Evolutionary conservation across 345 rosid genomes (phyloP), one percentile per base, ranked within the genome.

Genomic region (Reutealis trisperma): DNA sequence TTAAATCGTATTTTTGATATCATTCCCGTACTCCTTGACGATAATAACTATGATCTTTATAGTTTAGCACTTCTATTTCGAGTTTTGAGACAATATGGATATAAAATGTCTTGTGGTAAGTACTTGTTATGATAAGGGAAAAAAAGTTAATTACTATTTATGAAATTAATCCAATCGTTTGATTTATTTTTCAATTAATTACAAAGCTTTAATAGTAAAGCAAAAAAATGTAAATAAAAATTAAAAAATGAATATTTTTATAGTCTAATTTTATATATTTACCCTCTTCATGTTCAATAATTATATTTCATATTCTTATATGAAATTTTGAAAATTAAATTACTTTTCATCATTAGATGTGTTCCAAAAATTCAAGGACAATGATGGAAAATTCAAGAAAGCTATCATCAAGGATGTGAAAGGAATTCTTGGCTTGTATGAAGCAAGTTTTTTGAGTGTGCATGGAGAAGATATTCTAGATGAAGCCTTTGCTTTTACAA

Each of bases 341-440:
- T 10, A 2, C 9, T 6, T 10, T 6, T 47, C 47, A 44, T 5
- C 6, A 0, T 18, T 34, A 70, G 73, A 70, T 54, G 73, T 52
- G 24, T 70, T 70, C 59, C 16, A 70, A 1, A 70, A 70, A 19
- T 70, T 51, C 51, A 70, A 70, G 62, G 61, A 27, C 44, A 70
- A 30, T 8, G 8, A 52, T 25, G 73, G 73, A 0, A 27, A 52
- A 14, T 70, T 70, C 62, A 52, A 70, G 42, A 18, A 64, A 14
- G 18, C n/a, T 41, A 30, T 37, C 11, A 15, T 13, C 2, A 37
- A 30, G 0, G 68, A 64, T 30, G n/a, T 64, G 9, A 34, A 13
- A 10, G 68, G 68, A 45, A 34, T 64, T n/a, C 68, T 64, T 5
- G 34, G 68, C 37, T 37, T 64, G 47, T 64, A 64, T 14, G 68